Evolutionary conservation across 1,284 basidiomycete genomes (phyloP).

Genomic region (Sporisorium scitamineum): DNA sequence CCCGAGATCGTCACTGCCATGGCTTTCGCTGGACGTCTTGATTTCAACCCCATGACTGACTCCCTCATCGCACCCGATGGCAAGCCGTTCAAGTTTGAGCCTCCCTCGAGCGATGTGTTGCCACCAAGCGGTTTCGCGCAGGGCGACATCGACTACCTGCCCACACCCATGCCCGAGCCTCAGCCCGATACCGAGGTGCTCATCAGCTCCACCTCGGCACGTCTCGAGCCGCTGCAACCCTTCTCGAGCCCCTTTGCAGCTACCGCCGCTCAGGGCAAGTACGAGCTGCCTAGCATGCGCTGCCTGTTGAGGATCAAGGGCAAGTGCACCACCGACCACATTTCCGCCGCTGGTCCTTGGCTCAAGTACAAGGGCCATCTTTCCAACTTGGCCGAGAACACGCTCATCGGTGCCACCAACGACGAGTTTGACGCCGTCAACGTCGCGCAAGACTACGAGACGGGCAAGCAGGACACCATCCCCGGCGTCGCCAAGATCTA

Average conservation of each 20-base stretch:
- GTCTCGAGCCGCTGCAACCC: slow-evolving; percentile 88
- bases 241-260: slow-evolving; percentile 82
- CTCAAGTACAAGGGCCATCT: slow-evolving; percentile 95
- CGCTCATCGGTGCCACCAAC: slow-evolving; percentile 72
- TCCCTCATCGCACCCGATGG: slow-evolving; percentile 81
- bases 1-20: slow-evolving; percentile 94
- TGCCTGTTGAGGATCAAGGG: slow-evolving; percentile 92
- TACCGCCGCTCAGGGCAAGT: slow-evolving; percentile 69
- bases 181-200: slow-evolving; percentile 80
- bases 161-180: slow-evolving; percentile 77
- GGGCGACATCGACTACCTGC: slow-evolving; percentile 83
- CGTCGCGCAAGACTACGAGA: slow-evolving; percentile 63
- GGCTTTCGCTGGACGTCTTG: slow-evolving; percentile 91
- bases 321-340: slow-evolving; percentile 93
- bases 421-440: slow-evolving; percentile 71
- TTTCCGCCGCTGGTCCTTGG: slow-evolving; percentile 75
- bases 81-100: slow-evolving; percentile 82
- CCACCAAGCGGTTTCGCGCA: slow-evolving; percentile 85
- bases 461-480: slow-evolving; percentile 62
- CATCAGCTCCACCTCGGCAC: slow-evolving; percentile 72
- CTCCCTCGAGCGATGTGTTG: slow-evolving; percentile 86
- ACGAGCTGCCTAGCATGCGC: slow-evolving; percentile 79
- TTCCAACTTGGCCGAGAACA: slow-evolving; percentile 95
- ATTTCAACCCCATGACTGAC: slow-evolving; percentile 94
- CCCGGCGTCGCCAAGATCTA: slow-evolving; percentile 63